Conservation (phyloP, 371 early-diverging fungal genomes). For the Apophysomyces variabilis region DNA sequence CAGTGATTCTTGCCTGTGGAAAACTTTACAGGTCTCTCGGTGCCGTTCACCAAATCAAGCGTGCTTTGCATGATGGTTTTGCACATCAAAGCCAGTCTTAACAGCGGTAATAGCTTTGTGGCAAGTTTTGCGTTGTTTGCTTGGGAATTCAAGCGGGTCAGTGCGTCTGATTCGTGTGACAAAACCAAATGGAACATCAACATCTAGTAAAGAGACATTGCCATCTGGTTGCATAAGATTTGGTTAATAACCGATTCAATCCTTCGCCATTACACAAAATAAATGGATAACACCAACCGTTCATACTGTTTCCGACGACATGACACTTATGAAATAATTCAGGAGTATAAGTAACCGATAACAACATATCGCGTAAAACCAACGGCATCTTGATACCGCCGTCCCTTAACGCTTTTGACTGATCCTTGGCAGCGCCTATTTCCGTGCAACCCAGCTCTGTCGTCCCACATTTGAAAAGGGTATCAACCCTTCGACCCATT, state of each 20-base stretch:
- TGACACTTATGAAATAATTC: neutral
- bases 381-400: neutral
- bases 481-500: neutral
- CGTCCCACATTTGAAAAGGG: neutral
- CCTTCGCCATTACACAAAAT: neutral
- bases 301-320: neutral
- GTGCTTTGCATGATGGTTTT: neutral
- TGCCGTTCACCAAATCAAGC: neutral
- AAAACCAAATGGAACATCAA: neutral
- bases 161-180: neutral
- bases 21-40: neutral
- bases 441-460: neutral
- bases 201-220: neutral
- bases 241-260: neutral
- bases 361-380: neutral
- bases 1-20: neutral
- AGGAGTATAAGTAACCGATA: neutral
- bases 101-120: neutral
- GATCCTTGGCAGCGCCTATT: neutral
- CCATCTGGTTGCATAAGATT: neutral
- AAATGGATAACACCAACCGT: neutral
- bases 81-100: neutral
- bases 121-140: neutral
- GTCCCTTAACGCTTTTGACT: neutral
- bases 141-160: constrained; percentile 2